Evolutionary conservation across 148 eudicot genomes (phyloP).

Genomic region (Camellia granthamiana): DNA sequence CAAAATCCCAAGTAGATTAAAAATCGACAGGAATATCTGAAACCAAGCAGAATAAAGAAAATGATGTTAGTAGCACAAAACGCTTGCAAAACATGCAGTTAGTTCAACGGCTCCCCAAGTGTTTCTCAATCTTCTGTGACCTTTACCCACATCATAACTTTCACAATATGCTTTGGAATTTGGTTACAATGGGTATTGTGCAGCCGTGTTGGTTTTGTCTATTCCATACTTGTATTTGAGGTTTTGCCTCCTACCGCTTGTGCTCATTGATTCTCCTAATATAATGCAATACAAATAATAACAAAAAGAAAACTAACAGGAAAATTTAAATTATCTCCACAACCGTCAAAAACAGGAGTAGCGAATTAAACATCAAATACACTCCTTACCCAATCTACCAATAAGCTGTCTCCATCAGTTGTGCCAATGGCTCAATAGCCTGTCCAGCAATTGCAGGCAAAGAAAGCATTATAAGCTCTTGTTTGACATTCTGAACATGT

Average conservation of each 20-base stretch:
- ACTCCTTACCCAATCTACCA: slow-evolving; percentile 74
- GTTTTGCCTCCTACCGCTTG: neutral
- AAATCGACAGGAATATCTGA: neutral
- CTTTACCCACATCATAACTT: neutral
- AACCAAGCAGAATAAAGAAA: neutral
- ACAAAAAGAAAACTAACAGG: neutral
- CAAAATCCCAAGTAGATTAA: neutral
- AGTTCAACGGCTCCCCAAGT: neutral
- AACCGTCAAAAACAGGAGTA: slow-evolving; percentile 5
- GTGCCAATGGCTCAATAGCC: slow-evolving; percentile 87
- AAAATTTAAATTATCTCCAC: neutral
- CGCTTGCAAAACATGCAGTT: neutral
- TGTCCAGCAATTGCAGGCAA: slow-evolving; percentile 90
- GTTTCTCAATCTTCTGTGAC: neutral
- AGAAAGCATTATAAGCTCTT: slow-evolving; percentile 65
- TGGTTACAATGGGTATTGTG: neutral
- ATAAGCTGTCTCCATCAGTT: slow-evolving; percentile 96
- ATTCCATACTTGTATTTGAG: neutral
- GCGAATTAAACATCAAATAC: neutral
- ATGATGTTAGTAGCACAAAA: neutral
- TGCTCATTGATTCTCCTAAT: neutral
- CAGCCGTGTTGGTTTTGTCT: neutral
- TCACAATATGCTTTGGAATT: neutral
- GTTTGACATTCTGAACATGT: slow-evolving; percentile 31
- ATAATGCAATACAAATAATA: neutral